phyloP scores from a whole-genome alignment of 2,329 filamentous ascomycete species.

The Trichothecium sympodiale region DNA sequence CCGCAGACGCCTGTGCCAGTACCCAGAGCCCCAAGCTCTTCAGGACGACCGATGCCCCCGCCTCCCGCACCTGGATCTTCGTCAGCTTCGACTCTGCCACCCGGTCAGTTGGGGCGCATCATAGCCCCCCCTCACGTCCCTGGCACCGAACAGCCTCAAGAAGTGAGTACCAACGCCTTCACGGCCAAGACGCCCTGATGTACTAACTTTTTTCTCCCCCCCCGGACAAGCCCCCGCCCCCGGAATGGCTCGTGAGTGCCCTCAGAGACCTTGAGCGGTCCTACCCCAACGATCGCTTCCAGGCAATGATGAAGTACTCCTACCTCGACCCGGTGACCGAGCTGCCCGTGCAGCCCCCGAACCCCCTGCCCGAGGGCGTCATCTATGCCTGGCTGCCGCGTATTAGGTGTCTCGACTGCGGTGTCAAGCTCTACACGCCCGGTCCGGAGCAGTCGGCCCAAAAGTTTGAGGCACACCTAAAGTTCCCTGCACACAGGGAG shows the following conservation, averaged over 20 bases:
- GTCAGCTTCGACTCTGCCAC: slow-evolving; percentile 23
- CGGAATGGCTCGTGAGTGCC: slow-evolving; percentile 71
- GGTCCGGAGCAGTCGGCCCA: slow-evolving; percentile 74
- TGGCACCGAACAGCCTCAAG: slow-evolving; percentile 42
- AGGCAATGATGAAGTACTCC: slow-evolving; percentile 83
- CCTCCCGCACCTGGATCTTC: slow-evolving; percentile 25
- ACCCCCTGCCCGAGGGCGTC: slow-evolving; percentile 48
- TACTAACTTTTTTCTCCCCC: neutral
- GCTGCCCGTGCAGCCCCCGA: slow-evolving; percentile 42
- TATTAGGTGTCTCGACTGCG: slow-evolving; percentile 86
- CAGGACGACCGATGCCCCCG: slow-evolving; percentile 22
- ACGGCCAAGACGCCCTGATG: slow-evolving; percentile 9
- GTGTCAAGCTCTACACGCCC: slow-evolving; percentile 86
- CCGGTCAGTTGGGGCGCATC: slow-evolving; percentile 52
- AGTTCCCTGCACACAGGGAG: slow-evolving; percentile 70
- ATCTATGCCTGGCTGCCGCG: slow-evolving; percentile 78
- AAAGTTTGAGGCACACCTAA: slow-evolving; percentile 89
- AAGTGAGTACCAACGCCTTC: slow-evolving; percentile 7
- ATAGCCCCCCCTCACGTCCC: slow-evolving; percentile 53
- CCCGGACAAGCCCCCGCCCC: slow-evolving; percentile 58
- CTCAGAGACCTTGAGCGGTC: slow-evolving; percentile 58
- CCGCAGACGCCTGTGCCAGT: slow-evolving; percentile 20
- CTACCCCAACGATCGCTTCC: slow-evolving; percentile 72
- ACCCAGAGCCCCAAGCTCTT: slow-evolving; percentile 18
- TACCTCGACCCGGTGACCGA: slow-evolving; percentile 65